These are phyloP conservation scores for Carex scoparia DNA, from an alignment of 176 grass and related monocot species.

Conservation along the genomic window DNA sequence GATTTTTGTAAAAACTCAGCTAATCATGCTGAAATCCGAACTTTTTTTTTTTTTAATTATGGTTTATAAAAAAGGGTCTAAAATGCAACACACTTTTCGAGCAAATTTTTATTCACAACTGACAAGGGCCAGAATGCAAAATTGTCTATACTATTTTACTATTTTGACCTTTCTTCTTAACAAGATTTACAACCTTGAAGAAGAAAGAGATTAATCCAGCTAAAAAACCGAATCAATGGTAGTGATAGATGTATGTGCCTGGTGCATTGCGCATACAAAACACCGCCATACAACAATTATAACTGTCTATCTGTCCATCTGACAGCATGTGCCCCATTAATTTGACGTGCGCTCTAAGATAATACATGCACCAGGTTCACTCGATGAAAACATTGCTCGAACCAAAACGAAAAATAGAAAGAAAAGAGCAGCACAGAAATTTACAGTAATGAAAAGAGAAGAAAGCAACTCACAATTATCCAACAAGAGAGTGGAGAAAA, in stretches of 20 bases:
- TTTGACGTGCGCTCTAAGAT: not conserved
- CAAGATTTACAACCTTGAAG: not conserved
- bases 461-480: conserved; percentile 40
- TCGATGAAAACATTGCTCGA: not conserved
- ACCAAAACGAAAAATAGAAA: not conserved
- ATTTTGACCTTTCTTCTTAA: not conserved
- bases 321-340: not conserved
- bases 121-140: not conserved
- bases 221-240: not conserved
- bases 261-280: not conserved
- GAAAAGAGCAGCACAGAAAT: not conserved
- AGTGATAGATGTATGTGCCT: too few relatives aligned
- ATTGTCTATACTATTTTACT: not conserved
- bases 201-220: conserved; percentile 22
- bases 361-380: conserved; percentile 6
- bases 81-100: not conserved
- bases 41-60: too few relatives aligned
- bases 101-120: not conserved
- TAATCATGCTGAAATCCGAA: too few relatives aligned
- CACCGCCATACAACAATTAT: not conserved
- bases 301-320: not conserved
- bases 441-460: not conserved
- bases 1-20: too few relatives aligned
- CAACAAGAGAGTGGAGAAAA: conserved; percentile 71
- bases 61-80: not conserved